Conservation (phyloP, 2,329 filamentous ascomycete genomes). For the Fusarium longipes region DNA sequence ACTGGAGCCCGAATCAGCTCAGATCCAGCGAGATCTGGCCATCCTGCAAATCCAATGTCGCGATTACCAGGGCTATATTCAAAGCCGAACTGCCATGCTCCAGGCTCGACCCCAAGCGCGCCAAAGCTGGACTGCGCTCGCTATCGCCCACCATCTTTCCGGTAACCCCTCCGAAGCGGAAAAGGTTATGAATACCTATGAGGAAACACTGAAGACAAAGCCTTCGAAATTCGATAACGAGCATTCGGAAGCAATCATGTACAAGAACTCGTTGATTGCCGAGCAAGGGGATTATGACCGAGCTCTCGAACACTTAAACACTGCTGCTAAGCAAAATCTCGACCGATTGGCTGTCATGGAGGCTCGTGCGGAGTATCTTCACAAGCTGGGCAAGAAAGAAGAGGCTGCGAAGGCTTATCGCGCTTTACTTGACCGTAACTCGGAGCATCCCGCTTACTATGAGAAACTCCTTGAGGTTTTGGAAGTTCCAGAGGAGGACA, state of each 20-base stretch:
- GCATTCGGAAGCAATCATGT: constrained; percentile 92
- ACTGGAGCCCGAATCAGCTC: constrained; percentile 91
- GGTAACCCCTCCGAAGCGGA: constrained; percentile 89
- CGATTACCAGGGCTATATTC: constrained; percentile 92
- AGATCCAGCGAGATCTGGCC: constrained; percentile 94
- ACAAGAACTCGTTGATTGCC: constrained; percentile 94
- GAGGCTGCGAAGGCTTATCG: constrained; percentile 87
- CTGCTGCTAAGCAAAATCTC: constrained; percentile 78
- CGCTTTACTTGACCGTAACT: constrained; percentile 84
- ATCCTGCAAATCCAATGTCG: constrained; percentile 96
- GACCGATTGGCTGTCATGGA: constrained; percentile 90
- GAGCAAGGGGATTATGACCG: constrained; percentile 86
- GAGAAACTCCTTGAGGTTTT: constrained; percentile 77
- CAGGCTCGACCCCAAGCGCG: constrained; percentile 82
- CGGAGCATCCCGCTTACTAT: constrained; percentile 89
- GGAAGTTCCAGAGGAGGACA: constrained; percentile 68
- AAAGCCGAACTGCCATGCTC: constrained; percentile 89
- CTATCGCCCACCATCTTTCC: constrained; percentile 90
- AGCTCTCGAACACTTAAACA: constrained; percentile 87
- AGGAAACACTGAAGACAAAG: constrained; percentile 87
- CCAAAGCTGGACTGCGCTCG: constrained; percentile 98
- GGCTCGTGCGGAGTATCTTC: constrained; percentile 83
- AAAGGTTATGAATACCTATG: constrained; percentile 89
- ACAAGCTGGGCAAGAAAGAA: constrained; percentile 78
- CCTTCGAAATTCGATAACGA: constrained; percentile 85